Evolutionary conservation across 306 rosid species (phyloP).

Genomic region (Hippophae rhamnoides): DNA sequence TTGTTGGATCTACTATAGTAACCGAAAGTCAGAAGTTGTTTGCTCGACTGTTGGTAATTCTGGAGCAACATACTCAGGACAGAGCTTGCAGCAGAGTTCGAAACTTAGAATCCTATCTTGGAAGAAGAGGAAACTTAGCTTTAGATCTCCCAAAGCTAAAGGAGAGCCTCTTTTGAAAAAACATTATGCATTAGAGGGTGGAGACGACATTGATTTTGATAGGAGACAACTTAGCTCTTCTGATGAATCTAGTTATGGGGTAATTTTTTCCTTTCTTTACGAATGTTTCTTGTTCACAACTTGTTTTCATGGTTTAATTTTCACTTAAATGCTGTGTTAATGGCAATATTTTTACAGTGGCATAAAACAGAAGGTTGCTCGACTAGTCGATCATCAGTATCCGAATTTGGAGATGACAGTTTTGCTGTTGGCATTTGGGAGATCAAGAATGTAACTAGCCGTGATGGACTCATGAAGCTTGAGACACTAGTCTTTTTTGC

Average conservation of each 20-base stretch:
- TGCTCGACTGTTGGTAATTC: slow-evolving; percentile 10
- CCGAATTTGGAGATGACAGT: slow-evolving; percentile 28
- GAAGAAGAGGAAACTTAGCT: slow-evolving; percentile 33
- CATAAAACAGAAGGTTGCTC: slow-evolving; percentile 10
- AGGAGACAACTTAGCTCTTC: slow-evolving; percentile 27
- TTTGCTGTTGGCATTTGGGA: slow-evolving; percentile 33
- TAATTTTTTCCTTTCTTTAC: neutral
- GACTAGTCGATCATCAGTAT: slow-evolving; percentile 5
- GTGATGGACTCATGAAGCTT: slow-evolving; percentile 26
- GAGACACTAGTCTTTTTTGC: slow-evolving; percentile 27
- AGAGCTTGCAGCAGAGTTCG: slow-evolving; percentile 3
- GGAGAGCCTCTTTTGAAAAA: slow-evolving; percentile 35
- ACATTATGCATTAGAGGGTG: slow-evolving; percentile 31
- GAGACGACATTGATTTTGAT: slow-evolving; percentile 31
- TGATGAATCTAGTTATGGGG: slow-evolving; percentile 22
- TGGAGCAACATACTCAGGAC: neutral
- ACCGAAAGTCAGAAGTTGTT: slow-evolving; percentile 5
- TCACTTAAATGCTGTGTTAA: neutral
- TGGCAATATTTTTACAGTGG: slow-evolving; percentile 6
- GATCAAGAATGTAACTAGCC: slow-evolving; percentile 26
- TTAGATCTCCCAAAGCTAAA: slow-evolving; percentile 20
- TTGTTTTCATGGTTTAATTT: neutral
- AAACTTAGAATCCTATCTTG: slow-evolving; percentile 20
- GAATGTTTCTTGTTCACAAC: neutral
- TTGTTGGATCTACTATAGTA: slow-evolving; percentile 21